Base-by-base conservation (phyloP, 148 eudicot species). In the Selenicereus undatus region DNA sequence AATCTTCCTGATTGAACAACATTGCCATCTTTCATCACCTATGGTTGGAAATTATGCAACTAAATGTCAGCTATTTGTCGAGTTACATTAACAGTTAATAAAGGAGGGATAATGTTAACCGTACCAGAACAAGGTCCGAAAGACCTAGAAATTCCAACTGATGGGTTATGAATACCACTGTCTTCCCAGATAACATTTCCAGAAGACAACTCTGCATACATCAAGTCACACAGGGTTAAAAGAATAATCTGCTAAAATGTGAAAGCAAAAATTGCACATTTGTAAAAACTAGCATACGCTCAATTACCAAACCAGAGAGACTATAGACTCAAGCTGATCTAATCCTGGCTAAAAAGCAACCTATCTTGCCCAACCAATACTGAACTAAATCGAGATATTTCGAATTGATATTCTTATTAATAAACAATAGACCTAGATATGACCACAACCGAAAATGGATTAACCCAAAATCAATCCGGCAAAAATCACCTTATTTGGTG, bases 11-110 rank as follows among this genome's bases (percentile, higher is more conserved):
- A 88, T 66, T 93, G 94, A 77, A 82, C 82, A 74, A 95, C 89
- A 80, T 39, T 88, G 1, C 98, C 98, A 82, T 93, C 93, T 85
- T 95, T 91, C 91, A 91, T 90, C 26, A 94, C 98, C 98, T 94
- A 72, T 21, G 35, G 48, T 60, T 42, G 42, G 26, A n/a, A 60
- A 60, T 20, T 20, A 75, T 58, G 32, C 26, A 29, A 17, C 13
- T 32, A 18, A 32, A 9, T 17, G 64, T 54, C 27, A 81, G 52
- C 9, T 32, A n/a, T 65, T 24, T 12, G 48, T 73, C 3, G 16
- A 73, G 52, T 6, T 13, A 8, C 24, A 14, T 60, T 8, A 51
- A 35, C 24, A 16, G 65, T n/a, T 2, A 60, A 5, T 13, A 48
- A n/a, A 21, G 32, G 73, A 24, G 73, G 42, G 32, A 24, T 48